Base-by-base conservation (phyloP, 768 basidiomycete species). In the Candolleomyces efflorescens region DNA sequence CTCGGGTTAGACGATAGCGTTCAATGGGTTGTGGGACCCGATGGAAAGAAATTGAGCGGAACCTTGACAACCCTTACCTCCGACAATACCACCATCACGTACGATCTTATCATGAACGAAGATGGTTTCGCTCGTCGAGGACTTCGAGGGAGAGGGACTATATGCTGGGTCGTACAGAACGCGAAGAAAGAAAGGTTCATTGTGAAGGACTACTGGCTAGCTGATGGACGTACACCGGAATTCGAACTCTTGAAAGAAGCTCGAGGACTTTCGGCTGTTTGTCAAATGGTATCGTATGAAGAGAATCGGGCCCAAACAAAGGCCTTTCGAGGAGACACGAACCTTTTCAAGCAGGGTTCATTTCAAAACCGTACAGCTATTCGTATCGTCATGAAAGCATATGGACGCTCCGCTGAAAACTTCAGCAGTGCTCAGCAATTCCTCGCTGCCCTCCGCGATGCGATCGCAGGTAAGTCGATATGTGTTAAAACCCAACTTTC, bases 91-190 rank as follows among this genome's bases (percentile, higher is more conserved):
- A 23, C 23, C 3, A 15, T 17, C 18, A 20, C 18, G 6, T 58
- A 32, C 39, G 46, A 53, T n/a, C n/a, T 58, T 2, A 12, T 52
- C 2, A 26, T n/a, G 3, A 32, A 23, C 6, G 20, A 45, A 17
- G 38, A 24, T 6, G 12, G 12, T 2, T 58, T 45, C 37, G 3
- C 17, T 20, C 49, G 56, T 2, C n/a, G 20, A n/a, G 5, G 20
- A 20, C n/a, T 58, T 18, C 24, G 41, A 17, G 56, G 56, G 3
- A 5, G 56, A 11, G 56, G 50, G 17, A 58, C 50, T 11, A 58
- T 20, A 3, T 53, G 23, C 6, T 53, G 50, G 39, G 17, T 20
- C 22, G 26, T 23, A 7, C 18, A 15, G 17, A 24, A n/a, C 12
- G 10, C n/a, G 5, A 38, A 5, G 18, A 4, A 3, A n/a, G 15